A percentile compares a stretch with the other conserved stretches of the same genome.
These are phyloP conservation scores for Sporothrix pseudoabietina DNA, from an alignment of 2,329 filamentous ascomycete genomes.

Conservation along the genomic window DNA sequence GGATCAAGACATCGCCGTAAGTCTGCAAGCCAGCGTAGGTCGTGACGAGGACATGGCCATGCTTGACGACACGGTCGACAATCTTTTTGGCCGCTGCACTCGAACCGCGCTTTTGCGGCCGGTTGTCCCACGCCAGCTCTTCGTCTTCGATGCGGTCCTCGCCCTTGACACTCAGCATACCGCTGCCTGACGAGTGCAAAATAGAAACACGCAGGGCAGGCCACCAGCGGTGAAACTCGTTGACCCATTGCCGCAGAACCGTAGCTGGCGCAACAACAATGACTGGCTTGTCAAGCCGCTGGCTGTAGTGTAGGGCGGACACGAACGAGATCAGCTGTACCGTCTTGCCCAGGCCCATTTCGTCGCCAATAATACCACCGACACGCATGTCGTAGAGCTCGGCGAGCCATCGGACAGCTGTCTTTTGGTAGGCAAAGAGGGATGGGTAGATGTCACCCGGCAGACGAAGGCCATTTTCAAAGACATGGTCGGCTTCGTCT, in stretches of 20 bases:
- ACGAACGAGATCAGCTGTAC: constrained; percentile 73
- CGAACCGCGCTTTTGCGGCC: constrained; percentile 49
- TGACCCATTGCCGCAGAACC: constrained; percentile 95
- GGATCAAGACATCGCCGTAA: constrained; percentile 79
- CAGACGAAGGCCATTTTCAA: constrained; percentile 75
- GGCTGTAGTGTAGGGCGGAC: constrained; percentile 89
- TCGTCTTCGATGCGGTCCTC: constrained; percentile 50
- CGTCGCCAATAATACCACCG: constrained; percentile 92
- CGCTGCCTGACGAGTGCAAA: constrained; percentile 90
- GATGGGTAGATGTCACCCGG: constrained; percentile 92
- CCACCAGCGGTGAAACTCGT: constrained; percentile 99
- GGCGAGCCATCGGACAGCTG: constrained; percentile 92
- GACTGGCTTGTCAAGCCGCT: constrained; percentile 77
- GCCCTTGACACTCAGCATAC: constrained; percentile 65
- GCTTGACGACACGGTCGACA: constrained; percentile 75
- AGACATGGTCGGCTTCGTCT: constrained; percentile 71
- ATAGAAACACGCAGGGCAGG: constrained; percentile 96
- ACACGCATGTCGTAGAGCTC: constrained; percentile 88
- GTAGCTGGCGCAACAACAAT: constrained; percentile 94
- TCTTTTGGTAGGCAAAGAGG: constrained; percentile 96
- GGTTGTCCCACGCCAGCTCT: constrained; percentile 53
- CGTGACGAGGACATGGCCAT: constrained; percentile 92
- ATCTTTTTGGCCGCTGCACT: constrained; percentile 75
- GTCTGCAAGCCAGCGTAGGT: constrained; percentile 96
- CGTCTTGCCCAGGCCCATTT: constrained; percentile 99